Evolutionary conservation across 2,329 filamentous ascomycete genomes (phyloP).

Genomic region (Ceratocystis alfenasii): DNA sequence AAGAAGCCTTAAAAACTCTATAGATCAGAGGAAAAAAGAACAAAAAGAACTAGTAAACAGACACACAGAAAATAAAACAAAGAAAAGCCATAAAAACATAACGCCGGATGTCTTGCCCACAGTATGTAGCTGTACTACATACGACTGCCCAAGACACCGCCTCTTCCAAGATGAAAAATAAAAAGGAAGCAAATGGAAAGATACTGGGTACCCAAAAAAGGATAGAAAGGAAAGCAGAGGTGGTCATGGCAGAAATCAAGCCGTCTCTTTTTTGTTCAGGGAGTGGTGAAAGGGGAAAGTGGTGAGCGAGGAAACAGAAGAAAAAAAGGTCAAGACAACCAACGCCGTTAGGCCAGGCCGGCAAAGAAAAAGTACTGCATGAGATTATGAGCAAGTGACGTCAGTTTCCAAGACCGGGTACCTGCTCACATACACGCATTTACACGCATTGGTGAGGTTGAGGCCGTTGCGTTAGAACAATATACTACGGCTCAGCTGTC

Average conservation of each 20-base stretch:
- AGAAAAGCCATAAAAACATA: constrained; percentile 16
- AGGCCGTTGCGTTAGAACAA: not conserved
- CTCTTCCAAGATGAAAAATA: not conserved
- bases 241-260: constrained; percentile 1
- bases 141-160: constrained; percentile 12
- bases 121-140: constrained; percentile 12
- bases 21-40: constrained; percentile 11
- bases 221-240: constrained; percentile 5
- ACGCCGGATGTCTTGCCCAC: constrained; percentile 12
- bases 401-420: not conserved
- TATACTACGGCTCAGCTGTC: not conserved
- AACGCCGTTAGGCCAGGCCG: constrained; percentile 4
- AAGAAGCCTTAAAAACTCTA: constrained; percentile 12
- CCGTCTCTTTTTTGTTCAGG: not conserved
- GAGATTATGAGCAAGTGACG: not conserved
- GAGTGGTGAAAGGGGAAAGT: not conserved
- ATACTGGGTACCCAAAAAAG: not conserved
- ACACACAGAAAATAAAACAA: constrained; percentile 6
- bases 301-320: not conserved
- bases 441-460: not conserved
- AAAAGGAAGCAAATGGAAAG: constrained; percentile 9
- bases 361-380: not conserved
- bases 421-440: not conserved
- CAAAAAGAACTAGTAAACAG: constrained; percentile 1
- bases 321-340: constrained; percentile 14